Evolutionary conservation across 192 early-diverging fungal species (phyloP), one percentile per base, ranked within the genome.

Genomic region (Coemansia sp.): DNA sequence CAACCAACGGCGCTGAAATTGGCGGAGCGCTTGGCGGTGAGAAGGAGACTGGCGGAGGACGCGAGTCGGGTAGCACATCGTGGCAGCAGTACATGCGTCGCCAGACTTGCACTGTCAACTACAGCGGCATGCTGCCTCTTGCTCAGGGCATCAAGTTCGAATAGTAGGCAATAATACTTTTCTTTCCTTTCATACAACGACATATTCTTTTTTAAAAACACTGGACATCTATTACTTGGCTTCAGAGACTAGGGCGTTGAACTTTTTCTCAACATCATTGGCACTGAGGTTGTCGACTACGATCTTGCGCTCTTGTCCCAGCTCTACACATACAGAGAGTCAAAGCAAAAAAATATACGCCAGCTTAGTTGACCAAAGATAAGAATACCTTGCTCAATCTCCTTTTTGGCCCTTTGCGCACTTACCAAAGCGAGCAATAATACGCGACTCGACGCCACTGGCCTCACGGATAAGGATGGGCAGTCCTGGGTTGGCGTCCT

Each of bases 141-240:
- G 95, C 96, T 30, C 96, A 98, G 79, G 96, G 96, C 42, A 96
- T 98, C 77, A 94, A 95, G 82, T 98, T 98, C 80, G 94, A 91
- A 68, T 95, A 89, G 49, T 52, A 26, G 49, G 43, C 43, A 46
- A 67, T 5, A 21, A n/a, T 35, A 16, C 37, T 14, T 47, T 58
- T 64, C 26, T 46, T 21, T 66, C 47, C 11, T 44, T 35, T 23
- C n/a, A 21, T 37, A 32, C 46, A 37, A 37, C 35, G 35, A 37
- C 19, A 72, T 26, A 26, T 26, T 26, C 26, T 26, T 26, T 26
- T 26, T 26, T 26, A 26, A 26, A n/a, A 44, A 16, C 14, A 26
- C 26, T 26, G 38, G 8, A 30, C 6, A 40, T 26, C 16, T 40
- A 13, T 42, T 66, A 88, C 67, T 89, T 88, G 61, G 68, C 33